Evolutionary conservation across 2,329 filamentous ascomycete genomes (phyloP).

Genomic region (Botrytis paeoniae): DNA sequence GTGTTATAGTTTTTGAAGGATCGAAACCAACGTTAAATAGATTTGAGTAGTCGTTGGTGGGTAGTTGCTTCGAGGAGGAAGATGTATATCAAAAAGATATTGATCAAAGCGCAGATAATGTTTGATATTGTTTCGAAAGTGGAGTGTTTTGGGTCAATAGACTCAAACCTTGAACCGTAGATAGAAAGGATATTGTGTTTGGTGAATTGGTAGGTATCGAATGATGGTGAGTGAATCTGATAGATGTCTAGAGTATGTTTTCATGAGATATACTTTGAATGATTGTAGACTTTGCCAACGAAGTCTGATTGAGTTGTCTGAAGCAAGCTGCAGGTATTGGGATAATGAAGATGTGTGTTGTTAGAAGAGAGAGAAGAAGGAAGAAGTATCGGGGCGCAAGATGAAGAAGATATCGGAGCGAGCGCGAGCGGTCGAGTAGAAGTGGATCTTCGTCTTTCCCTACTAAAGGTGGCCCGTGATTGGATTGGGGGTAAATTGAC

Average conservation of each 20-base stretch:
- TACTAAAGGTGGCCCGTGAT: background rate
- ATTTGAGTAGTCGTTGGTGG: background rate
- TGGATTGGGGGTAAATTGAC: background rate
- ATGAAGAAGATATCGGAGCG: slow-evolving; percentile 1
- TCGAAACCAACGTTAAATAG: background rate
- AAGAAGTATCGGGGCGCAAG: background rate
- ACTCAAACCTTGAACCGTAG: background rate
- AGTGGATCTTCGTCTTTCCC: background rate
- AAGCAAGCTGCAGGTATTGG: slow-evolving; percentile 13
- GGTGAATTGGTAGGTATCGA: background rate
- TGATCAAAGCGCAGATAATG: slow-evolving; percentile 2
- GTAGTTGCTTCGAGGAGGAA: background rate
- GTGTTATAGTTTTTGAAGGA: slow-evolving; percentile 6
- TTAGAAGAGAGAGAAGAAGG: background rate
- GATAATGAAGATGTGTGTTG: slow-evolving; percentile 3
- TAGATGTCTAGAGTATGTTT: background rate
- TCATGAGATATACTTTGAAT: background rate
- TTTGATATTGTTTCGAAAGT: slow-evolving; percentile 7
- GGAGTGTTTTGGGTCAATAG: slow-evolving; percentile 6
- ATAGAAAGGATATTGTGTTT: background rate
- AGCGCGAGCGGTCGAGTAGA: background rate
- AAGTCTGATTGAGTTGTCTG: slow-evolving; percentile 12
- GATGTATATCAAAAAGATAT: slow-evolving; percentile 14
- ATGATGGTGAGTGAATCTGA: background rate
- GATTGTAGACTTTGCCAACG: slow-evolving; percentile 20